Evolutionary conservation across 2,329 filamentous ascomycete species (phyloP).

Genomic region (Monilinia fructigena): DNA sequence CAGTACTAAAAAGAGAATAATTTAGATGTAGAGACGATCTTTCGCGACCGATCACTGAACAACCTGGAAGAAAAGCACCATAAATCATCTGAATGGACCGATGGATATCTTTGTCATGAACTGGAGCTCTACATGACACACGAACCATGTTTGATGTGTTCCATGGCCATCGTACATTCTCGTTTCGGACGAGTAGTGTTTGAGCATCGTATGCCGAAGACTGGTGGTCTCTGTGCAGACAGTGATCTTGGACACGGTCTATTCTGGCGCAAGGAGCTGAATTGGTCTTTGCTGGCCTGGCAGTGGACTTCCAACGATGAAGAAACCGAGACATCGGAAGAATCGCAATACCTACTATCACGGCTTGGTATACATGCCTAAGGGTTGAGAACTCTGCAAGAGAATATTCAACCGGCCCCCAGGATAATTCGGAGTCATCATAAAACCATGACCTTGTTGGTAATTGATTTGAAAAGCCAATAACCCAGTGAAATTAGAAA

Average conservation of each 20-base stretch:
- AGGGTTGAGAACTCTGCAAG: background rate
- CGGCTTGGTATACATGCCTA: conserved; percentile 12
- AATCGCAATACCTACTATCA: background rate
- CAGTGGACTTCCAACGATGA: conserved; percentile 44
- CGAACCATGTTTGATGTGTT: conserved; percentile 95
- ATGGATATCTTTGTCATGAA: conserved; percentile 91
- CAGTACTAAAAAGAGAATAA: conserved; percentile 39
- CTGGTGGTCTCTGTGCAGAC: conserved; percentile 81
- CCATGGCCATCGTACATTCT: conserved; percentile 93
- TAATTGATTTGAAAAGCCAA: no score
- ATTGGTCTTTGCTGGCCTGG: conserved; percentile 83
- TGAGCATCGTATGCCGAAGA: conserved; percentile 72
- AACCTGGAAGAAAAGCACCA: conserved; percentile 56
- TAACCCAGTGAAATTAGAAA: background rate
- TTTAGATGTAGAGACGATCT: conserved; percentile 46
- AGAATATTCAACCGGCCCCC: background rate
- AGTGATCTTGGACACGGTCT: conserved; percentile 63
- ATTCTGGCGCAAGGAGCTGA: conserved; percentile 74
- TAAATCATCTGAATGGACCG: conserved; percentile 62
- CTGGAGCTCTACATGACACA: conserved; percentile 93
- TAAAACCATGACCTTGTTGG: background rate
- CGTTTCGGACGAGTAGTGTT: conserved; percentile 86
- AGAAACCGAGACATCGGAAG: background rate
- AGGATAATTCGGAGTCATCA: background rate
- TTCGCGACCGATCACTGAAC: conserved; percentile 68